Base-by-base conservation (phyloP, 768 basidiomycete genomes). In the Leccinum longicurvipes region DNA sequence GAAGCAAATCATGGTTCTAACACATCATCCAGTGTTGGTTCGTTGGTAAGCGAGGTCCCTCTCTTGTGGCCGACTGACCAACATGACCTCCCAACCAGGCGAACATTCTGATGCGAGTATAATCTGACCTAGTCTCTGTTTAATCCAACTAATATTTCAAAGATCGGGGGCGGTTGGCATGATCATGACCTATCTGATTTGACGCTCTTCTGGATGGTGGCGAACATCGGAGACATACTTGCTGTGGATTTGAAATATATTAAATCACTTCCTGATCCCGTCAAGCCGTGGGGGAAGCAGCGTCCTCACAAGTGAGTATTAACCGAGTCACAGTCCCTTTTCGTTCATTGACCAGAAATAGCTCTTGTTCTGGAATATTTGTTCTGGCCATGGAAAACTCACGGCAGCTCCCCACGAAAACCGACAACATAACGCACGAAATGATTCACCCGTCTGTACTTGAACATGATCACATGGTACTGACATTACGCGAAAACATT, bases 81-180 rank as follows among this genome's bases (percentile, higher is more conserved):
- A 55, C 44, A 14, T 28, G 47, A 61, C 62, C 59, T 50, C 47
- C 14, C 51, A 50, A 50, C 32, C 25, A 73, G 72, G 70, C 53
- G 61, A 75, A 17, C 59, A 67, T 51, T 65, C 69, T 17, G 66
- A 64, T 48, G 61, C 57, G 31, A 57, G 53, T 49, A 36, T n/a
- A 46, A 8, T 24, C 17, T 21, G 10, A 51, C 23, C 34, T 17
- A n/a, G 15, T 19, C 50, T 27, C 14, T 1, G 17, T 56, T 24
- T 25, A 36, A 10, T 57, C 32, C 60, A 21, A 56, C 23, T 10
- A 15, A 48, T 6, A 4, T 10, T 41, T 36, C 39, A 24, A 49
- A 89, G 87, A 79, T 86, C 46, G 87, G 87, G 15, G 88, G 88
- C 25, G 87, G 88, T 36, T 89, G 82, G 68, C 65, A 75, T 27